Base-by-base conservation (phyloP, 1,284 basidiomycete genomes). In the Cutaneotrichosporon arboriforme region DNA sequence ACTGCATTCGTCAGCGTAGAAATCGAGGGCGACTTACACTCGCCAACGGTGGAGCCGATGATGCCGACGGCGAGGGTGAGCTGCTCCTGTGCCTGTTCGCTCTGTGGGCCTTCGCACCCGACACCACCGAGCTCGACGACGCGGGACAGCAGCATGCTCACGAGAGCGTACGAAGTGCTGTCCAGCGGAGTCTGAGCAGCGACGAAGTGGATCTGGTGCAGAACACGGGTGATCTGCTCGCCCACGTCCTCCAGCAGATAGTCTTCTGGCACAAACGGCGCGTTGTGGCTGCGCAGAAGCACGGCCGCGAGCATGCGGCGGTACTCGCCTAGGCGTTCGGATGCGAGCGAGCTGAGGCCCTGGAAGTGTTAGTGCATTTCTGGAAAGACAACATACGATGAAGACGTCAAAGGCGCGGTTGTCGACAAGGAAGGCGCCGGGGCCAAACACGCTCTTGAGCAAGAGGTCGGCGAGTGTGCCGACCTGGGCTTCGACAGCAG, bases 131-230 rank as follows among this genome's bases (percentile, higher is more conserved):
- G 78, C 1, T 77, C 68, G 8, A 93, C 79, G 17, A 97, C 83
- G 51, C 82, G 80, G 8, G 78, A 81, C 13, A 98, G 77, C 13
- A 98, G 78, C 8, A 92, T 88, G 43, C 84, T 86, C 1, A 84
- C 75, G 63, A 94, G 90, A 0, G 88, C 83, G 70, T 89, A 93
- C 0, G 91, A 91, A 0, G 86, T 83, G 0, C 85, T 81, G 67
- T 96, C 90, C 45, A 98, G 86, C 0, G 90, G 84, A 0, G 81
- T 76, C 65, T 90, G 85, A 62, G 94, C 89, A 0, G 88, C 85
- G 2, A 93, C 77, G 54, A 84, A 87, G 31, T 88, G 84, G 2
- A 98, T 72, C 31, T 90, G 84, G 70, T 97, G 90, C 1, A 99
- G 77, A 2, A 97, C 84, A 17, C 94, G 88, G 39, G 88, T 79